Base-by-base conservation (phyloP, 2,329 filamentous ascomycete species). In the Colletotrichum sp. region DNA sequence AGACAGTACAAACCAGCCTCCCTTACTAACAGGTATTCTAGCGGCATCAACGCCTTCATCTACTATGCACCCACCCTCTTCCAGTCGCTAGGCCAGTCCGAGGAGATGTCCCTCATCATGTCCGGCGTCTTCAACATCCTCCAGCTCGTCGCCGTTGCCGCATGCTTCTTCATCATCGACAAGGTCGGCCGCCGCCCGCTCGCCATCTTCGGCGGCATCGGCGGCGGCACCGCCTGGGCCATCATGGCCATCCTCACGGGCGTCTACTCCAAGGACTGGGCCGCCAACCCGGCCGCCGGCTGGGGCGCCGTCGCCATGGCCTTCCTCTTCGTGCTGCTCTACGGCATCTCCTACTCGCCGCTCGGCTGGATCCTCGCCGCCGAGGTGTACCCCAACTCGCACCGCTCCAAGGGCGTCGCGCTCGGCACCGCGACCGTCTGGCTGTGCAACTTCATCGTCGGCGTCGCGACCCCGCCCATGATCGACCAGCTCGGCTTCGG, bases 401-500 rank as follows among this genome's bases (percentile, higher is more conserved):
- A 71, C 59, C 59, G 71, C 10, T 71, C 71, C 21, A 65, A 82
- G 79, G 15, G 72, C 77, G 24, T 79, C 77, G 15, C 79, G 83
- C 71, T 76, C 81, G n/a, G 82, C 80, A 74, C 82, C 85, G 21
- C 81, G 76, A 88, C 88, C 26, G 92, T 89, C 73, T 93, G 91
- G 87, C 82, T 91, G 26, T 90, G 88, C 80, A 92, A 93, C 34
- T 77, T 77, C 34, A 70, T 77, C 24, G 72, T 77, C 44, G 75
- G 71, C 12, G 63, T 77, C 79, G 89, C 90, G 26, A 91, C 89
- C 0, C 91, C 90, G 0, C 88, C 89, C 2, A 86, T 92, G 60
- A 85, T 92, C 8, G 83, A 90, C 71, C 86, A 88, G 62, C 89
- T 88, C 1, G 84, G 84, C 3, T 88, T 83, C 75, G 86, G 87